Conservation (phyloP, 768 basidiomycete genomes). For the Leccinum disarticulatum region DNA sequence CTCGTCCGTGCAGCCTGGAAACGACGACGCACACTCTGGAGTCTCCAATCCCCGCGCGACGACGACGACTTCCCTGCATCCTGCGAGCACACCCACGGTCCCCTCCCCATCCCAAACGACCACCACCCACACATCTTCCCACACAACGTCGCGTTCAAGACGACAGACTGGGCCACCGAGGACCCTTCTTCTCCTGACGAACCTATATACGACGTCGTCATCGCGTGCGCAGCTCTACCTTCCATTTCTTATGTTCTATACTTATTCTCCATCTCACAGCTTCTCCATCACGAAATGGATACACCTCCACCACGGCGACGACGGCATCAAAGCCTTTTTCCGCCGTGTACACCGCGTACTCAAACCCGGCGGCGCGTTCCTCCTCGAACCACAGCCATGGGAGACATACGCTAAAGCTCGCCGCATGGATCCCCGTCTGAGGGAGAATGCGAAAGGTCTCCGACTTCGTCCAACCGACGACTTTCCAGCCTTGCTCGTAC, state of each 20-base stretch:
- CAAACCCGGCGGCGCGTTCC: constrained; percentile 60
- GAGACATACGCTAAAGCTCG: constrained; percentile 78
- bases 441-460: constrained; percentile 57
- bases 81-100: constrained; percentile 72
- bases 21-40: constrained; percentile 69
- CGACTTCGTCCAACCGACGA: constrained; percentile 52
- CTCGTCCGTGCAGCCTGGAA: constrained; percentile 79
- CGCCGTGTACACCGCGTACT: constrained; percentile 56
- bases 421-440: constrained; percentile 62
- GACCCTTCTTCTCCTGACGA: constrained; percentile 55
- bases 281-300: constrained; percentile 93
- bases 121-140: constrained; percentile 54
- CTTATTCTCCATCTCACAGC: background rate
- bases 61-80: constrained; percentile 73
- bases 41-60: constrained; percentile 43
- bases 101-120: constrained; percentile 59
- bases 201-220: constrained; percentile 69
- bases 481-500: constrained; percentile 53
- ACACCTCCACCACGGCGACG: constrained; percentile 79
- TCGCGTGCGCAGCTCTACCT: constrained; percentile 58
- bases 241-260: background rate
- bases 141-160: constrained; percentile 72
- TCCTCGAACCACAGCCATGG: constrained; percentile 87
- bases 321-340: constrained; percentile 70
- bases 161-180: constrained; percentile 70